Percentiles rank a stretch among this genome's conserved stretches.
phyloP scores from a whole-genome alignment of 1,284 basidiomycete genomes.

The Austroboletus niveus region DNA sequence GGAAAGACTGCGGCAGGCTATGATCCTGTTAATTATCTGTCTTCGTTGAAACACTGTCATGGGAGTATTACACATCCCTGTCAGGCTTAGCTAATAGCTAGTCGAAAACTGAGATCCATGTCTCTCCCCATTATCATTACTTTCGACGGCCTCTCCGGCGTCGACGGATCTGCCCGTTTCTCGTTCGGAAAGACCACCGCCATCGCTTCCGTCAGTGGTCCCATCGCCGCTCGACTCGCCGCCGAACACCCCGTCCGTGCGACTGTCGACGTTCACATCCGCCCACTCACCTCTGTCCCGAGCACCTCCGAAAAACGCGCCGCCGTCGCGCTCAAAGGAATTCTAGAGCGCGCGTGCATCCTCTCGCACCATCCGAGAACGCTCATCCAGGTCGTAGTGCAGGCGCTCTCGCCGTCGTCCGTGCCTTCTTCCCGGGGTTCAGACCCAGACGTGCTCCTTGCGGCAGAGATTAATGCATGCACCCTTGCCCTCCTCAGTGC shows the following conservation, averaged over 20 bases:
- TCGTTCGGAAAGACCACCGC: slow-evolving; percentile 39
- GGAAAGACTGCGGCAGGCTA: no score
- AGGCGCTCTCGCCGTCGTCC: slow-evolving; percentile 41
- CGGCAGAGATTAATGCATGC: slow-evolving; percentile 67
- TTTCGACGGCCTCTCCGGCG: slow-evolving; percentile 30
- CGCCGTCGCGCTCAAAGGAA: slow-evolving; percentile 48
- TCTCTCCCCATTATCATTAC: slow-evolving; percentile 19
- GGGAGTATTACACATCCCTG: no score
- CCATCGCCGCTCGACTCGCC: slow-evolving; percentile 67
- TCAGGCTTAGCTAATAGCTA: no score
- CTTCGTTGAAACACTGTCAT: no score
- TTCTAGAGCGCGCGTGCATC: slow-evolving; percentile 58
- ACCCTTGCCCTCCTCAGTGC: slow-evolving; percentile 65
- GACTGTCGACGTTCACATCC: slow-evolving; percentile 51
- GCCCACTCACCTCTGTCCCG: slow-evolving; percentile 52
- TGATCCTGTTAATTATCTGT: no score
- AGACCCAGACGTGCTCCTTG: slow-evolving; percentile 35
- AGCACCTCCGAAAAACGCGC: slow-evolving; percentile 64
- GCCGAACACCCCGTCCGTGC: slow-evolving; percentile 68
- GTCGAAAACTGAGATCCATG: neutral
- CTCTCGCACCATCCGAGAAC: slow-evolving; percentile 65
- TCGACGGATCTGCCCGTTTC: slow-evolving; percentile 35
- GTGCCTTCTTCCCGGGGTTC: neutral
- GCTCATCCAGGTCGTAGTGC: slow-evolving; percentile 67
- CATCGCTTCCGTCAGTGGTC: slow-evolving; percentile 70